A percentile compares a stretch with the other conserved stretches of the same genome.
phyloP scores from a whole-genome alignment of 148 eudicot genomes.

The Camellia sinensis region DNA sequence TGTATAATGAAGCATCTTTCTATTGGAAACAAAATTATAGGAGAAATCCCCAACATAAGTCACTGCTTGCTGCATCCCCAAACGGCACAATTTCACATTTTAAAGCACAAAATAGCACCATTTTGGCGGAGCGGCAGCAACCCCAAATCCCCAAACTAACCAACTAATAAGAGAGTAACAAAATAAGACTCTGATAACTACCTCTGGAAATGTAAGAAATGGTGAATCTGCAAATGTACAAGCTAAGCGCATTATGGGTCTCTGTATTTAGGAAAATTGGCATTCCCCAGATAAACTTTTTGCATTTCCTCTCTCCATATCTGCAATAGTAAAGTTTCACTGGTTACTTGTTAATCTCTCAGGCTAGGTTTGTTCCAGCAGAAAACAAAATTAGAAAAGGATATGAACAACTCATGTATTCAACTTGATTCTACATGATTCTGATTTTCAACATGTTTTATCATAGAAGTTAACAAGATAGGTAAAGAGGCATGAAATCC shows the following conservation, averaged over 20 bases:
- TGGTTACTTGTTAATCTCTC: background rate
- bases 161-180: background rate
- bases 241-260: constrained; percentile 39
- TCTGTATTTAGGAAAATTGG: constrained; percentile 52
- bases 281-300: constrained; percentile 79
- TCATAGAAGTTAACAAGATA: background rate
- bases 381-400: background rate
- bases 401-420: background rate
- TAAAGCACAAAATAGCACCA: too few species aligned
- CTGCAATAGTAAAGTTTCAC: constrained; percentile 35
- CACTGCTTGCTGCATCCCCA: too few species aligned
- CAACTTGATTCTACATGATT: too few species aligned
- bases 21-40: too few species aligned
- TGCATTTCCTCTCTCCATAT: constrained; percentile 99
- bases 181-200: background rate
- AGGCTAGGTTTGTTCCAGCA: background rate
- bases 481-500: background rate
- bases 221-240: background rate
- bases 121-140: too few species aligned
- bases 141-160: background rate
- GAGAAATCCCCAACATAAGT: background rate
- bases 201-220: constrained; percentile 16
- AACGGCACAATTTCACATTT: too few species aligned
- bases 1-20: background rate
- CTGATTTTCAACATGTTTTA: background rate